phyloP scores from a whole-genome alignment of 2,329 filamentous ascomycete genomes.

The Fusarium lyarnte region DNA sequence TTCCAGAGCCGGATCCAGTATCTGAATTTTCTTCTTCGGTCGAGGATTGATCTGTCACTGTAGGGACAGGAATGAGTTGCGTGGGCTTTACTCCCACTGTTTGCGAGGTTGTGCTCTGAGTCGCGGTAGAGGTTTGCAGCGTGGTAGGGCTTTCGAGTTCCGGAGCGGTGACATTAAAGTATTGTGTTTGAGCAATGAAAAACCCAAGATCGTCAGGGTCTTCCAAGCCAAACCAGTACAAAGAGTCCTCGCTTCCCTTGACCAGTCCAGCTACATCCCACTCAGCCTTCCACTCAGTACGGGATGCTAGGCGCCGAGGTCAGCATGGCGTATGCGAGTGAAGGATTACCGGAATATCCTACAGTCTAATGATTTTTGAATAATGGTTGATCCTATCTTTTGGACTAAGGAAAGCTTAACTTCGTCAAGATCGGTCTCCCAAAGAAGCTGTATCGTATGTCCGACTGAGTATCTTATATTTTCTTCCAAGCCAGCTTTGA shows the following conservation, averaged over 20 bases:
- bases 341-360: not conserved
- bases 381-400: accelerated
- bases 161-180: not conserved
- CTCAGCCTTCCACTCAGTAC: not conserved
- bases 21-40: too few relatives aligned
- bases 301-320: not conserved
- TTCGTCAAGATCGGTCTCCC: not conserved
- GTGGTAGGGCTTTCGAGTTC: too few relatives aligned
- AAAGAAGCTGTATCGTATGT: not conserved
- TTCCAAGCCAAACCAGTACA: not conserved
- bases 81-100: too few relatives aligned
- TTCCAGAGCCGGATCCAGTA: accelerated
- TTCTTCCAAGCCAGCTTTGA: accelerated
- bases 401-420: not conserved
- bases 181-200: not conserved
- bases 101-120: too few relatives aligned
- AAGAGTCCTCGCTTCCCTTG: not conserved
- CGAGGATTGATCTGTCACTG: too few relatives aligned
- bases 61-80: too few relatives aligned
- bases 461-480: not conserved
- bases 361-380: too few relatives aligned
- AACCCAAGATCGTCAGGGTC: not conserved
- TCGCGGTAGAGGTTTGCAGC: too few relatives aligned
- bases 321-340: not conserved
- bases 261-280: accelerated